phyloP scores from a whole-genome alignment of 306 rosid genomes.

The Rosa chinensis region DNA sequence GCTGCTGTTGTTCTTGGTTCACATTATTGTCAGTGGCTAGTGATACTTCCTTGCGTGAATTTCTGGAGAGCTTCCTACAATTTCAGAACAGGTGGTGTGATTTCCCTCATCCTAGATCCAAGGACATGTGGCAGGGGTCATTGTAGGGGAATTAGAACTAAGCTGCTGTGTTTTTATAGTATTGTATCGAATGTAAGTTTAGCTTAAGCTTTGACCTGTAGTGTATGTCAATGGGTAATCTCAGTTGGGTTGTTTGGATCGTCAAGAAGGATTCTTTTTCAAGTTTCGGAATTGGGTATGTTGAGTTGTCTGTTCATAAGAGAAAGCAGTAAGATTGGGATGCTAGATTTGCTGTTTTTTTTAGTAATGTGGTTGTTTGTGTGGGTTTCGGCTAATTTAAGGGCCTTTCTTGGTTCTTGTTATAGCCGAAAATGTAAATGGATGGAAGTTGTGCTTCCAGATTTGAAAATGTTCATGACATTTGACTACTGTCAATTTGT shows the following conservation, averaged over 20 bases:
- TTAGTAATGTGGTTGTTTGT: neutral
- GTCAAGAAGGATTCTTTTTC: constrained; percentile 20
- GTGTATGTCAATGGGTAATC: neutral
- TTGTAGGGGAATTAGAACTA: no score
- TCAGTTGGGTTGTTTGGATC: constrained; percentile 13
- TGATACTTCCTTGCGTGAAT: no score
- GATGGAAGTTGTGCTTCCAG: neutral
- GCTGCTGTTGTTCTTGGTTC: no score
- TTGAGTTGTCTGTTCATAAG: constrained; percentile 22
- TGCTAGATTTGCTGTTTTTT: neutral
- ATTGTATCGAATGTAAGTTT: no score
- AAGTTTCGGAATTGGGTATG: constrained; percentile 9
- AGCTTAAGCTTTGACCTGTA: no score
- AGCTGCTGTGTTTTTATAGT: no score
- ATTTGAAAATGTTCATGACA: constrained; percentile 12
- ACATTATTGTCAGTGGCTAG: no score
- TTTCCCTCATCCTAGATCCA: no score
- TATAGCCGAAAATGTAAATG: neutral
- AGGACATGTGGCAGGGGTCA: no score
- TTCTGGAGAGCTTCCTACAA: no score
- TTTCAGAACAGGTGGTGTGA: no score
- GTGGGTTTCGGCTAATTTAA: neutral
- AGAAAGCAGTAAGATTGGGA: constrained; percentile 1
- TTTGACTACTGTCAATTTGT: constrained; percentile 22
- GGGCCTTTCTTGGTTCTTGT: neutral